Evolutionary conservation across 1,284 basidiomycete species (phyloP).

Genomic region (Austroboletus niveus): DNA sequence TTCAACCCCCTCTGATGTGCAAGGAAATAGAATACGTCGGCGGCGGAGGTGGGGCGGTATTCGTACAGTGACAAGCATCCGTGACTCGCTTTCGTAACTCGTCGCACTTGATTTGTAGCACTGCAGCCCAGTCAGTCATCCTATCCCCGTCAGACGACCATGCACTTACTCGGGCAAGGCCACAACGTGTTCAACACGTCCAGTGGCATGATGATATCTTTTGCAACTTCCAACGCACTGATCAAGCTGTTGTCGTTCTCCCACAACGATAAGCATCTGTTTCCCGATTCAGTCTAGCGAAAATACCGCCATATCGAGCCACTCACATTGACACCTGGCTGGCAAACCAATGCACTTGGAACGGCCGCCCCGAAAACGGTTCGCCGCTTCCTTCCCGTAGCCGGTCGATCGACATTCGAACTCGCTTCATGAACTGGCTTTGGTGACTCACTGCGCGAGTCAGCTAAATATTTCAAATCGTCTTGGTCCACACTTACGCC

Average conservation of each 20-base stretch:
- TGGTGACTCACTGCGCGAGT: conserved; percentile 57
- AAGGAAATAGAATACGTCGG: conserved; percentile 38
- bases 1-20: conserved; percentile 28
- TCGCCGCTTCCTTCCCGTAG: conserved; percentile 47
- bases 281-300: conserved; percentile 7
- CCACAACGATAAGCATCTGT: conserved; percentile 66
- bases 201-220: conserved; percentile 58
- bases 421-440: conserved; percentile 54
- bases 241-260: conserved; percentile 55
- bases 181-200: conserved; percentile 68
- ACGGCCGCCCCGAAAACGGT: conserved; percentile 62
- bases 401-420: conserved; percentile 49
- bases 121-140: conserved; percentile 27
- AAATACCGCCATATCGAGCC: background rate
- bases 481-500: conserved; percentile 52
- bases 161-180: conserved; percentile 60
- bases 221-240: conserved; percentile 64
- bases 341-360: conserved; percentile 69
- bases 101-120: conserved; percentile 43
- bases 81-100: conserved; percentile 45
- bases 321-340: conserved; percentile 61
- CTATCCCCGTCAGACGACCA: conserved; percentile 6
- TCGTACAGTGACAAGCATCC: conserved; percentile 44
- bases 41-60: conserved; percentile 41
- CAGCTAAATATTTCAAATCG: conserved; percentile 9